Evolutionary conservation across 805 yeast species (phyloP).

Genomic region (Blastobotrys mokoenaii): DNA sequence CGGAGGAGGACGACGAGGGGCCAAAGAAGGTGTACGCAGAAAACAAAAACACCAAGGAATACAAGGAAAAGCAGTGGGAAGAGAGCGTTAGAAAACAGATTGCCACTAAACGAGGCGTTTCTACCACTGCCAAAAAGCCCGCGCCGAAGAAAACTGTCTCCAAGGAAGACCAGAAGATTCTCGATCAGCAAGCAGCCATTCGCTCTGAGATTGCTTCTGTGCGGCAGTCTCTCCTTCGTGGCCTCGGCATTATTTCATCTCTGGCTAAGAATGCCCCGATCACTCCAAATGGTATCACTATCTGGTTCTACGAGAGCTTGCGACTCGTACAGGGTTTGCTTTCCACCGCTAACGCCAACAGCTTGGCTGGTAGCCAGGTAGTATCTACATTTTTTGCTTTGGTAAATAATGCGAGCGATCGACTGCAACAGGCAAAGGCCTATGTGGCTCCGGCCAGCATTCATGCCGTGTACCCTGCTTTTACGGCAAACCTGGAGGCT

Average conservation of each 20-base stretch:
- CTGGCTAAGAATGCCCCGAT: slow-evolving; percentile 41
- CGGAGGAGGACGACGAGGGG: slow-evolving; percentile 31
- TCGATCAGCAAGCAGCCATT: slow-evolving; percentile 50
- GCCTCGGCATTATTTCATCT: slow-evolving; percentile 44
- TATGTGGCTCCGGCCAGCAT: slow-evolving; percentile 65
- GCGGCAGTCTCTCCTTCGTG: slow-evolving; percentile 37
- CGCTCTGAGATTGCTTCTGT: slow-evolving; percentile 39
- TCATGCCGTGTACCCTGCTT: slow-evolving; percentile 38
- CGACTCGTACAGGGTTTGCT: slow-evolving; percentile 38
- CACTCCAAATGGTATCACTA: slow-evolving; percentile 54
- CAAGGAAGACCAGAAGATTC: slow-evolving; percentile 71
- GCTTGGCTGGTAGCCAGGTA: slow-evolving; percentile 28
- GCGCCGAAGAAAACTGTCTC: slow-evolving; percentile 44
- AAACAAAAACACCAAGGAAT: slow-evolving; percentile 72
- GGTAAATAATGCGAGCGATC: slow-evolving; percentile 42
- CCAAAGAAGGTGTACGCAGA: slow-evolving; percentile 36
- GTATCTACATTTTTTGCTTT: slow-evolving; percentile 45
- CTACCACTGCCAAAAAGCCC: slow-evolving; percentile 11
- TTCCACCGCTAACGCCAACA: slow-evolving; percentile 21
- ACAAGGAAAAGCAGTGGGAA: slow-evolving; percentile 86
- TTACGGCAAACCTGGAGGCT: slow-evolving; percentile 36
- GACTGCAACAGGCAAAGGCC: slow-evolving; percentile 42
- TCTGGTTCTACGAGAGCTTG: slow-evolving; percentile 63
- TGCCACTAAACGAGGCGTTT: slow-evolving; percentile 40
- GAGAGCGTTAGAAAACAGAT: slow-evolving; percentile 69